phyloP scores from a whole-genome alignment of 441 rosid genomes.

The Adansonia rubrostipa region DNA sequence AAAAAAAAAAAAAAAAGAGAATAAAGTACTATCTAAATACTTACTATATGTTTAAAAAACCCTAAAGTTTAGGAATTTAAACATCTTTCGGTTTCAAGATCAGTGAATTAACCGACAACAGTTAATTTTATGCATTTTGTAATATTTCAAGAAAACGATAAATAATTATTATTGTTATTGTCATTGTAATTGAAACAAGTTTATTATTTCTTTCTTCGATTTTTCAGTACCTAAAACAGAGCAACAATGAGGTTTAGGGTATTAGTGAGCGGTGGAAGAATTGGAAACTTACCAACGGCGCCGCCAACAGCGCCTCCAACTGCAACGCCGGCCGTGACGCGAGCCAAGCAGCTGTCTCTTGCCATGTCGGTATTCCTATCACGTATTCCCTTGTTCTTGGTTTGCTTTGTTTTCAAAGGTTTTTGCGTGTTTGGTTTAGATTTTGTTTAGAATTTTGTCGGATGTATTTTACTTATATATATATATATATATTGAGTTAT shows the following conservation, averaged over 20 bases:
- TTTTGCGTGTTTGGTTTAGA: too few species aligned
- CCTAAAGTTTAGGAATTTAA: background rate
- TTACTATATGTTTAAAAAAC: background rate
- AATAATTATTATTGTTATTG: too few species aligned
- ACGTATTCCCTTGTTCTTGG: too few species aligned
- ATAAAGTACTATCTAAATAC: background rate
- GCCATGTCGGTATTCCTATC: constrained; percentile 46
- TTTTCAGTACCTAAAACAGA: background rate
- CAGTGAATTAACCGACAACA: too few species aligned
- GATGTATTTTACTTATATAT: too few species aligned
- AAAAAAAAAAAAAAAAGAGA: background rate
- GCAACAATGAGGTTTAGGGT: constrained; percentile 31
- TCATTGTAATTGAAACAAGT: background rate
- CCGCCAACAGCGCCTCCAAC: constrained; percentile 95
- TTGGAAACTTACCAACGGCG: constrained; percentile 63
- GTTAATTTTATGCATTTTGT: too few species aligned
- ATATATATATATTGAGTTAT: too few species aligned
- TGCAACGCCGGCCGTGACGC: constrained; percentile 81
- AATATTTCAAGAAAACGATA: too few species aligned
- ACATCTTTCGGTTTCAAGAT: background rate
- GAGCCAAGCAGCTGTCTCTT: constrained; percentile 76
- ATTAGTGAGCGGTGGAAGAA: constrained; percentile 9
- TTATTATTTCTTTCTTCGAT: background rate
- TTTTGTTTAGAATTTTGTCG: too few species aligned
- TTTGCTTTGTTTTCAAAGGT: too few species aligned